phyloP scores from a whole-genome alignment of 768 basidiomycete species.

The Collybia nuda region DNA sequence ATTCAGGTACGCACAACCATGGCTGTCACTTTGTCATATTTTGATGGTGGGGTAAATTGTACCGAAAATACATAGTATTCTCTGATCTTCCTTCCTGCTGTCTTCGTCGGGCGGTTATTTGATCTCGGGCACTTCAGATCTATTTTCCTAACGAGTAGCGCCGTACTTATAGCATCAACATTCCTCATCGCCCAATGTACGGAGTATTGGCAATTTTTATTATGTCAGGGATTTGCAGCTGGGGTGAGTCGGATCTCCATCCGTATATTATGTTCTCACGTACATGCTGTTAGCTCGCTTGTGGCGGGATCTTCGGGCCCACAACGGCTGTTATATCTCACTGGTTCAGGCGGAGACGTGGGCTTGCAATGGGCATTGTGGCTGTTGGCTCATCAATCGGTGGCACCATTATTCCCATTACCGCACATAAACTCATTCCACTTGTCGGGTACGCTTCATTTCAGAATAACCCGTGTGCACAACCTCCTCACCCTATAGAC shows the following conservation, averaged over 20 bases:
- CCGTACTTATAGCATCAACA: not conserved
- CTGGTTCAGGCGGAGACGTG: conserved; percentile 1
- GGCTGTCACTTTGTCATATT: not conserved
- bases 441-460: conserved; percentile 32
- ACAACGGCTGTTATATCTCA: not conserved
- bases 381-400: conserved; percentile 70
- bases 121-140: conserved; percentile 1
- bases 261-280: not conserved
- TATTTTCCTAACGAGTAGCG: not conserved
- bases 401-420: conserved; percentile 67
- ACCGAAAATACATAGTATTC: conserved; percentile 44
- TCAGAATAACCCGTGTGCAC: not conserved
- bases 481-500: not conserved
- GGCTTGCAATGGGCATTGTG: conserved; percentile 60
- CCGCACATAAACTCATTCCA: conserved; percentile 53
- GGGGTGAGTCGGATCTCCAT: not conserved
- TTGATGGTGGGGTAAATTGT: too few species aligned
- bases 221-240: conserved; percentile 3
- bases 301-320: conserved; percentile 4
- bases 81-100: conserved; percentile 59
- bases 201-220: conserved; percentile 2
- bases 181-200: conserved; percentile 3
- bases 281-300: not conserved
- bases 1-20: conserved; percentile 46
- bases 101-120: conserved; percentile 51